These are phyloP conservation scores for Trichophaea hybrida DNA, from an alignment of 2,329 filamentous ascomycete genomes.

Conservation along the genomic window DNA sequence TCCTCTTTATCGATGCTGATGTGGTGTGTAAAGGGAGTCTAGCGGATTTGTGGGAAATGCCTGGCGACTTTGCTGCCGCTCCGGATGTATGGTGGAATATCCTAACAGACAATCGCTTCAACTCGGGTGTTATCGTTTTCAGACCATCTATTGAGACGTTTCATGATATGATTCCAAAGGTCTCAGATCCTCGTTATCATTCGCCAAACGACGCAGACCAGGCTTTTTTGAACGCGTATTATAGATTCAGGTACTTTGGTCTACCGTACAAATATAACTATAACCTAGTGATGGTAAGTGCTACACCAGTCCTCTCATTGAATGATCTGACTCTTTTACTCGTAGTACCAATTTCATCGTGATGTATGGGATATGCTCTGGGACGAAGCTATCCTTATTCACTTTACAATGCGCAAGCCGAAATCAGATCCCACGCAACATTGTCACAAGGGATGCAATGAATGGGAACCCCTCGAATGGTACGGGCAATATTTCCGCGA, in stretches of 20 bases:
- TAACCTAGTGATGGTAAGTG: slow-evolving; percentile 27
- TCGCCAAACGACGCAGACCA: slow-evolving; percentile 28
- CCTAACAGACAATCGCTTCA: slow-evolving; percentile 26
- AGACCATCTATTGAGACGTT: slow-evolving; percentile 25
- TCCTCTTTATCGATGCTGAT: slow-evolving; percentile 28
- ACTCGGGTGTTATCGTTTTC: slow-evolving; percentile 28
- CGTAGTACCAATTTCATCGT: slow-evolving; percentile 27
- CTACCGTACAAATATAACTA: slow-evolving; percentile 28
- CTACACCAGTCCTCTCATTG: background rate
- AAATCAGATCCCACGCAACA: slow-evolving; percentile 22
- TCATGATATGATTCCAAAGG: slow-evolving; percentile 25
- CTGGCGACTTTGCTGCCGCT: slow-evolving; percentile 28
- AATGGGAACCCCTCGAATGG: slow-evolving; percentile 31
- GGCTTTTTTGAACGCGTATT: slow-evolving; percentile 28
- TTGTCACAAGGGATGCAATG: slow-evolving; percentile 26
- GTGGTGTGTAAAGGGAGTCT: slow-evolving; percentile 27
- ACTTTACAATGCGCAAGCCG: slow-evolving; percentile 27
- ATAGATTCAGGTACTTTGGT: slow-evolving; percentile 26
- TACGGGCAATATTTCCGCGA: slow-evolving; percentile 34
- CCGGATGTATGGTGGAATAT: slow-evolving; percentile 28
- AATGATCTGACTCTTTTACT: background rate
- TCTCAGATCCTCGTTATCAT: slow-evolving; percentile 27
- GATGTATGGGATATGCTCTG: slow-evolving; percentile 26
- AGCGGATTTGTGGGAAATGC: slow-evolving; percentile 26
- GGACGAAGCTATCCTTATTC: slow-evolving; percentile 27